Percentiles rank a stretch among this genome's conserved stretches.
Evolutionary conservation across 2,329 filamentous ascomycete species (phyloP).

Genomic region (Penicillium sp.): DNA sequence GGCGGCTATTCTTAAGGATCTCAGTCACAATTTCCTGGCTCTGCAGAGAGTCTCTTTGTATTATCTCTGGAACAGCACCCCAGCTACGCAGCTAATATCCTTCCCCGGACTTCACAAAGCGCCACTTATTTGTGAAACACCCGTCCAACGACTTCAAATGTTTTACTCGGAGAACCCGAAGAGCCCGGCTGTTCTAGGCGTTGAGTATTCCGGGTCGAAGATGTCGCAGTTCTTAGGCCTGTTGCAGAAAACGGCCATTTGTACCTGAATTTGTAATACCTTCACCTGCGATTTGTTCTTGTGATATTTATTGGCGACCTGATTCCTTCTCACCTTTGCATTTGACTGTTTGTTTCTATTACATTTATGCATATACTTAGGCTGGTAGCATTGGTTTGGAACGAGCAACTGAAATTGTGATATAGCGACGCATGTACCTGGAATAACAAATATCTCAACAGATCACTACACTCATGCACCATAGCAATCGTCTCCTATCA

Average conservation of each 20-base stretch:
- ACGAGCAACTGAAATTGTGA: background rate
- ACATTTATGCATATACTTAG: background rate
- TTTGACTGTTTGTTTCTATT: background rate
- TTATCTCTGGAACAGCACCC: constrained; percentile 20
- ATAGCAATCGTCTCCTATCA: background rate
- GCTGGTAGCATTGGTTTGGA: background rate
- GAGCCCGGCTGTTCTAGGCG: constrained; percentile 14
- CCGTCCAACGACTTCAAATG: constrained; percentile 10
- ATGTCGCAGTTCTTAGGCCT: constrained; percentile 18
- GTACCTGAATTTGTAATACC: background rate
- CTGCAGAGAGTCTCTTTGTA: constrained; percentile 21
- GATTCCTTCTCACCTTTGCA: background rate
- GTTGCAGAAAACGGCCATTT: constrained; percentile 8
- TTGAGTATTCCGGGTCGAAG: constrained; percentile 24
- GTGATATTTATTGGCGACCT: background rate
- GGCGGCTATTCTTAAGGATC: constrained; percentile 12
- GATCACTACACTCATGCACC: background rate
- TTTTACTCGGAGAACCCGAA: constrained; percentile 19
- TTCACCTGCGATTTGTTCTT: background rate
- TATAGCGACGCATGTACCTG: background rate
- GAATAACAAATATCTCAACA: background rate
- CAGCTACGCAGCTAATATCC: constrained; percentile 16
- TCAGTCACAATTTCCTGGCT: constrained; percentile 8
- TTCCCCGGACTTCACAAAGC: constrained; percentile 21
- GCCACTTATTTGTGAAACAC: background rate